These are phyloP conservation scores for Fusarium nodosum DNA, from an alignment of 2,329 filamentous ascomycete genomes.

Conservation along the genomic window DNA sequence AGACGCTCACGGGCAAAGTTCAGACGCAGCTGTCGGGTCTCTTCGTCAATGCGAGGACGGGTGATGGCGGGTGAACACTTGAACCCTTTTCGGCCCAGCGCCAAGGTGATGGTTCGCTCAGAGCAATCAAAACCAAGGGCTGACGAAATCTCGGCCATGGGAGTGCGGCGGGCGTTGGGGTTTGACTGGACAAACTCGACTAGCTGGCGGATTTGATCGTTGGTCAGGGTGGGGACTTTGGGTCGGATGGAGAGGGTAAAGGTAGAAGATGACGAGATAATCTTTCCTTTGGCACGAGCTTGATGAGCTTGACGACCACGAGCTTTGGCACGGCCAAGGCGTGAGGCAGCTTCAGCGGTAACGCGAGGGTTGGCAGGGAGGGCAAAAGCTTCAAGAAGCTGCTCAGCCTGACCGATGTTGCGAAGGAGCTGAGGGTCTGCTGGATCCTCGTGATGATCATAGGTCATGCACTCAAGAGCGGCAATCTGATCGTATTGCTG, in stretches of 20 bases:
- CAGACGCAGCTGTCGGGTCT: conserved; percentile 23
- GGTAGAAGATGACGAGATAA: not conserved
- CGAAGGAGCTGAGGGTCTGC: conserved; percentile 3
- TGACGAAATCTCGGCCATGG: conserved; percentile 12
- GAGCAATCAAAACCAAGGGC: conserved; percentile 21
- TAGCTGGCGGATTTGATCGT: conserved; percentile 11
- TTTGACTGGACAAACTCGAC: conserved; percentile 31
- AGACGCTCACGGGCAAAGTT: conserved; percentile 25
- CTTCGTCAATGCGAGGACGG: conserved; percentile 25
- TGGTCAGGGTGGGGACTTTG: conserved; percentile 2
- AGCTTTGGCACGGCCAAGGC: not conserved
- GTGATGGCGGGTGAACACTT: conserved; percentile 26
- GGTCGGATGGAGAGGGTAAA: not conserved
- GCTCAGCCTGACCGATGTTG: conserved; percentile 7
- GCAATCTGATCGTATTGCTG: not conserved
- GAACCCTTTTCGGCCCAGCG: conserved; percentile 28
- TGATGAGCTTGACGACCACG: not conserved
- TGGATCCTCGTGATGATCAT: not conserved
- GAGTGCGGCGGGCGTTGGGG: conserved; percentile 23
- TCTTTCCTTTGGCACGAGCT: not conserved
- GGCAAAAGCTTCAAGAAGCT: conserved; percentile 5
- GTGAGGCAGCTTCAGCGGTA: conserved; percentile 4
- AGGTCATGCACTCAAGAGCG: not conserved
- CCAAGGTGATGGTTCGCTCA: conserved; percentile 13
- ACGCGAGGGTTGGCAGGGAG: not conserved